These are phyloP conservation scores for Saposhnikovia divaricata DNA, from an alignment of 129 eudicot species.

Conservation along the genomic window DNA sequence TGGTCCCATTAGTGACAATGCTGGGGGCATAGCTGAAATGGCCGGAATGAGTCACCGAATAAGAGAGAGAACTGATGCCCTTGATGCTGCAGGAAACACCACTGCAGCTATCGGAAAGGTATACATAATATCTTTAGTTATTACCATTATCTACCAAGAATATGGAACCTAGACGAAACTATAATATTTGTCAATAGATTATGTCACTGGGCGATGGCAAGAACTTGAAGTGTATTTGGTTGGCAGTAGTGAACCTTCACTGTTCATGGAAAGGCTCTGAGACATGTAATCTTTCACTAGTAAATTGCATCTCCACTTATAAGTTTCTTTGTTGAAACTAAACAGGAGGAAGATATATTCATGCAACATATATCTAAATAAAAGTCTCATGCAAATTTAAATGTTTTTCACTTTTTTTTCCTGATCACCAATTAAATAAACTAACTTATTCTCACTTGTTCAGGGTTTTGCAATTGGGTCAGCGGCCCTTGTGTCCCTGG, in stretches of 20 bases:
- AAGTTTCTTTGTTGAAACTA: neutral
- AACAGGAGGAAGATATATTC: neutral
- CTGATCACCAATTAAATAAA: neutral
- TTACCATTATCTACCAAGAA: neutral
- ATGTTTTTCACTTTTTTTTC: neutral
- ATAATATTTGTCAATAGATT: neutral
- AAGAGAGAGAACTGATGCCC: slow-evolving; percentile 45
- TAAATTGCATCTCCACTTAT: neutral
- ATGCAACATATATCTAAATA: neutral
- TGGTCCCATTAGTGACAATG: slow-evolving; percentile 53
- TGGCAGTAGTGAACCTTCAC: neutral
- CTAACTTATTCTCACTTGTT: neutral
- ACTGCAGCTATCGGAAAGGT: slow-evolving; percentile 56
- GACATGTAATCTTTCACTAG: neutral
- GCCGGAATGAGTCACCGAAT: slow-evolving; percentile 46
- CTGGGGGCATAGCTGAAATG: slow-evolving; percentile 58
- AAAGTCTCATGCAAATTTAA: neutral
- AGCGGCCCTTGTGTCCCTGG: slow-evolving; percentile 48
- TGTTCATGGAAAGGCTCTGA: neutral
- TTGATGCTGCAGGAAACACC: slow-evolving; percentile 56
- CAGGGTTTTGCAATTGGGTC: slow-evolving; percentile 55
- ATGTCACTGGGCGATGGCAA: neutral
- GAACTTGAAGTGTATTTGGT: neutral
- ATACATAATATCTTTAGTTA: neutral
- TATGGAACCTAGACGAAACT: neutral